phyloP scores from a whole-genome alignment of 257 asterid species.

The Fraxinus pennsylvanica region DNA sequence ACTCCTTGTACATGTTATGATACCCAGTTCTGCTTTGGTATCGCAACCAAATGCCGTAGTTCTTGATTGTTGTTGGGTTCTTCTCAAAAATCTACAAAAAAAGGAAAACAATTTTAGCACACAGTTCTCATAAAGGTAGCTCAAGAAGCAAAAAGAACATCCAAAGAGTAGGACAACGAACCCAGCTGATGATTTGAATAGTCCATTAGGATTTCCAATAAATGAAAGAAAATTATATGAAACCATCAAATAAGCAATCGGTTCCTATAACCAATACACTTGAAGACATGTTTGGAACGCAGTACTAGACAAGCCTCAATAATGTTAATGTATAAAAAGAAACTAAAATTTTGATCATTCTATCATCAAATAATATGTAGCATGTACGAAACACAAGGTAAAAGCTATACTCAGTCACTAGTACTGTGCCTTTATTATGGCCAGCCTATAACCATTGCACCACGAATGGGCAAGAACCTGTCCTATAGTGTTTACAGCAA shows the following conservation, averaged over 20 bases:
- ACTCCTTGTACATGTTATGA: slow-evolving; percentile 62
- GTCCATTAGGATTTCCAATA: not conserved
- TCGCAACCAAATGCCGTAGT: slow-evolving; percentile 51
- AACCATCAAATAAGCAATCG: not conserved
- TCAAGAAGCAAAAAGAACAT: not conserved
- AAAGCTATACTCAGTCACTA: not conserved
- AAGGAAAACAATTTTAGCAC: not conserved
- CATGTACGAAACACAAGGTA: not conserved
- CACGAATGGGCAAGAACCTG: not conserved
- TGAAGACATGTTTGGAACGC: not conserved
- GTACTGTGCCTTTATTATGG: not conserved
- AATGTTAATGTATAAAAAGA: not conserved
- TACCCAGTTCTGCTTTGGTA: slow-evolving; percentile 60
- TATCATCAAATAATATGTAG: not conserved
- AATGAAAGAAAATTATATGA: not conserved
- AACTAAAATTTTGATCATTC: not conserved
- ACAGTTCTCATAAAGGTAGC: not conserved
- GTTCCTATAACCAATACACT: not conserved
- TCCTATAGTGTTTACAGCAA: not conserved
- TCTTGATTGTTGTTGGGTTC: slow-evolving; percentile 57
- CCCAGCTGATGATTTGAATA: not conserved
- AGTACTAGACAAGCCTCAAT: not conserved
- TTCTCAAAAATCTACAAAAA: slow-evolving; percentile 47
- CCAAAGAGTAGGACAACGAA: not conserved
- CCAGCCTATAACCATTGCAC: not conserved